Conservation (phyloP, 495 filamentous ascomycete genomes). For the Neurospora intermedia region DNA sequence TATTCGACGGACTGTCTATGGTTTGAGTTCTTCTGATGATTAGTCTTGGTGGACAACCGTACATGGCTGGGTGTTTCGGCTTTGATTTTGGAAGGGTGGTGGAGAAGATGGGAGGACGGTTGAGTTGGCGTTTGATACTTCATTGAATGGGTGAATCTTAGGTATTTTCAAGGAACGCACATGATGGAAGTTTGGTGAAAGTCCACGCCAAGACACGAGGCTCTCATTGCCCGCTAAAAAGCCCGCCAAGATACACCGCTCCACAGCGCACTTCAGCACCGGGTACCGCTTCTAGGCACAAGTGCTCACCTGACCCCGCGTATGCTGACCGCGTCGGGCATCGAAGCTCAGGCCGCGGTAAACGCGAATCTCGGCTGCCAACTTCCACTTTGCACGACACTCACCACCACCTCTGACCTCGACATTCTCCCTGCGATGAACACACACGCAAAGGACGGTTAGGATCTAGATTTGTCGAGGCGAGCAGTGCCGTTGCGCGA, state of each 20-base stretch:
- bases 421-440: background rate
- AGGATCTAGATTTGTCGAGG: background rate
- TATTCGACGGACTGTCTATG: too few relatives aligned
- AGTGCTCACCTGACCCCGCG: background rate
- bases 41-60: too few relatives aligned
- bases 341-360: background rate
- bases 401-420: background rate
- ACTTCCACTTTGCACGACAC: background rate
- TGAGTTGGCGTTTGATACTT: too few relatives aligned
- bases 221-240: background rate
- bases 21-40: too few relatives aligned
- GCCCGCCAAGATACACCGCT: background rate
- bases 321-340: background rate
- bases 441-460: background rate
- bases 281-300: background rate
- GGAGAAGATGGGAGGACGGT: too few relatives aligned
- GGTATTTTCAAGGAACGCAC: too few relatives aligned
- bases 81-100: too few relatives aligned
- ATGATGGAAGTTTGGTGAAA: background rate
- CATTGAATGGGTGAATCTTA: too few relatives aligned
- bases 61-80: too few relatives aligned
- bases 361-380: background rate
- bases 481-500: background rate
- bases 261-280: background rate
- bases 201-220: background rate